Conservation (phyloP, 78 protist genomes). For the slime mould (Dictyostelium discoideum) region dicty_2.7 NC_007088.5:1157001-1157500, state of each 20-base stretch:
- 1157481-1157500: conserved; percentile 75
- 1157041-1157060: neutral
- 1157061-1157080: neutral
- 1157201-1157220: neutral
- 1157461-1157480: conserved; percentile 37
- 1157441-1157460: conserved; percentile 19
- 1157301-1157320: neutral
- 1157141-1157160: no score
- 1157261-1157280: neutral
- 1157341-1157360: conserved; percentile 69
- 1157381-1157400: neutral
- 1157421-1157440: conserved; percentile 62
- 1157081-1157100: neutral
- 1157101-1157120: no score
- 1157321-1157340: conserved; percentile 16
- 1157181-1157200: no score
- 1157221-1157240: neutral
- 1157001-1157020: neutral
- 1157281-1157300: neutral
- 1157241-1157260: neutral
- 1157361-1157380: conserved; percentile 28
- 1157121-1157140: no score
- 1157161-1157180: no score
- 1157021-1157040: neutral
- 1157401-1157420: conserved; percentile 81